Percentiles rank a stretch among this genome's conserved stretches.
These are phyloP conservation scores for Juncus effusus DNA, from an alignment of 176 grass and related monocot species.

Conservation along the genomic window DNA sequence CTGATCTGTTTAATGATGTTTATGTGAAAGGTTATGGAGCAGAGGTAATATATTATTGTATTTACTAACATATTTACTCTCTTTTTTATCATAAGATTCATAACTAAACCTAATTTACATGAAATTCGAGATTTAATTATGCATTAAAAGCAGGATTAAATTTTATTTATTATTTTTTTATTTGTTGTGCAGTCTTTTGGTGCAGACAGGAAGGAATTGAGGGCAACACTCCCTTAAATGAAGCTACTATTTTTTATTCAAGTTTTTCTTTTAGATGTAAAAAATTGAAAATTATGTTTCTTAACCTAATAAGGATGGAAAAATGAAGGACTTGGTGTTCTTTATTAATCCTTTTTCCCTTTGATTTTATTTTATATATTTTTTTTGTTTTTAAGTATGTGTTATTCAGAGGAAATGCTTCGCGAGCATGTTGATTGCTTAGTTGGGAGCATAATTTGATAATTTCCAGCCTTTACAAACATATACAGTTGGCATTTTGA, in stretches of 20 bases:
- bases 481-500: too few relatives aligned
- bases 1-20: slow-evolving; percentile 78
- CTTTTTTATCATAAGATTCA: neutral
- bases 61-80: neutral
- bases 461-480: too few relatives aligned
- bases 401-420: too few relatives aligned
- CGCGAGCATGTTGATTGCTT: too few relatives aligned
- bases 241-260: slow-evolving; percentile 17
- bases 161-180: neutral
- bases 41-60: slow-evolving; percentile 50
- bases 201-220: slow-evolving; percentile 79
- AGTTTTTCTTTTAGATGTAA: slow-evolving; percentile 19
- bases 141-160: neutral
- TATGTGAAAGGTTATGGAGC: slow-evolving; percentile 70
- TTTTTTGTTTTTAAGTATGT: too few relatives aligned
- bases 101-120: neutral
- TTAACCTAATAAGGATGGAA: slow-evolving; percentile 50
- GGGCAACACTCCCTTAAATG: slow-evolving; percentile 61
- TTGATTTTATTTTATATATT: too few relatives aligned
- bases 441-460: too few relatives aligned
- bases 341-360: slow-evolving; percentile 30
- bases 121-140: neutral
- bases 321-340: slow-evolving; percentile 29
- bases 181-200: slow-evolving; percentile 55
- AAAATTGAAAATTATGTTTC: slow-evolving; percentile 35